Percentiles rank a stretch among this genome's conserved stretches.
These are phyloP conservation scores for Candida boleticola DNA, from an alignment of 805 yeast species.

Conservation along the genomic window DNA sequence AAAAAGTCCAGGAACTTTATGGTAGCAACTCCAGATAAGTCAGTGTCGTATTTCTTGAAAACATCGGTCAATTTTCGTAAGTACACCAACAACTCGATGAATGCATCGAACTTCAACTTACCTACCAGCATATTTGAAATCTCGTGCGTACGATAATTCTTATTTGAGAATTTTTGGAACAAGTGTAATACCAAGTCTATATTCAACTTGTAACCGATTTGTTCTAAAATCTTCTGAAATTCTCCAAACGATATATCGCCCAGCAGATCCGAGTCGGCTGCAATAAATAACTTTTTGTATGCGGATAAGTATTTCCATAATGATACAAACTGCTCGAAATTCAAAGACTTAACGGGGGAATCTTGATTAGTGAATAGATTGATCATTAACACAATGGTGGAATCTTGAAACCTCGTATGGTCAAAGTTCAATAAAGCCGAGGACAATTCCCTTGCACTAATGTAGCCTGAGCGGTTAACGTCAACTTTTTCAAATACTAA, in stretches of 20 bases:
- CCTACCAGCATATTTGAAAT: slow-evolving; percentile 29
- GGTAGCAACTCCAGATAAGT: slow-evolving; percentile 70
- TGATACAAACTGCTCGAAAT: slow-evolving; percentile 62
- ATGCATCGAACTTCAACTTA: slow-evolving; percentile 69
- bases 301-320: slow-evolving; percentile 68
- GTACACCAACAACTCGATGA: slow-evolving; percentile 78
- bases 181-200: slow-evolving; percentile 55
- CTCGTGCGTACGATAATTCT: slow-evolving; percentile 25
- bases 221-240: slow-evolving; percentile 56
- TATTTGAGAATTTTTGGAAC: slow-evolving; percentile 53
- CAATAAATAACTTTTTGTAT: slow-evolving; percentile 62
- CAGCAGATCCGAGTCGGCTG: slow-evolving; percentile 57
- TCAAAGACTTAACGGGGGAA: slow-evolving; percentile 21
- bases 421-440: slow-evolving; percentile 62
- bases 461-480: slow-evolving; percentile 49
- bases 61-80: slow-evolving; percentile 73
- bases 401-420: slow-evolving; percentile 57
- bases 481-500: slow-evolving; percentile 56
- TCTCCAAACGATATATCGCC: slow-evolving; percentile 66
- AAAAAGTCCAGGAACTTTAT: slow-evolving; percentile 66
- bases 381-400: slow-evolving; percentile 62
- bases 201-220: slow-evolving; percentile 64
- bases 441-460: slow-evolving; percentile 57
- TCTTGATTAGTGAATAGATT: slow-evolving; percentile 49
- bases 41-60: slow-evolving; percentile 73